A percentile compares a stretch with the other conserved stretches of the same genome.
phyloP scores from a whole-genome alignment of 2,329 filamentous ascomycete genomes.

The Colletotrichum eleusines region DNA sequence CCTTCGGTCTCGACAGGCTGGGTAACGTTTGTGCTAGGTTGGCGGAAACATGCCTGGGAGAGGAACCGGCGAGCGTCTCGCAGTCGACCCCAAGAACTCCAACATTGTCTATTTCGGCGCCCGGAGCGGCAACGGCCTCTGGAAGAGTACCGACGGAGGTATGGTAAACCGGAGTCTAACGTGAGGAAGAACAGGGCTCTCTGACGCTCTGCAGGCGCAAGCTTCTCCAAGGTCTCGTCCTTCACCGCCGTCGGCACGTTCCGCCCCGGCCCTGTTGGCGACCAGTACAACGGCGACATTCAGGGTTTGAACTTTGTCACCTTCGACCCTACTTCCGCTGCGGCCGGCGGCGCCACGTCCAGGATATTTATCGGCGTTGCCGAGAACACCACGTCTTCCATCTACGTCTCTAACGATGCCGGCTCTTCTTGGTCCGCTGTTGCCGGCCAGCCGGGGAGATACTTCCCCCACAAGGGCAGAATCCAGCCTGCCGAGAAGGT shows the following conservation, averaged over 20 bases:
- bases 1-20: not conserved
- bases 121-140: slow-evolving; percentile 69
- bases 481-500: slow-evolving; percentile 63
- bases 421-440: slow-evolving; percentile 65
- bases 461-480: slow-evolving; percentile 66
- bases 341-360: slow-evolving; percentile 61
- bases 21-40: slow-evolving; percentile 47
- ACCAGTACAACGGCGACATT: slow-evolving; percentile 57
- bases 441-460: slow-evolving; percentile 61
- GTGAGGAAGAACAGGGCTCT: slow-evolving; percentile 58
- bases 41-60: slow-evolving; percentile 73
- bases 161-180: slow-evolving; percentile 61
- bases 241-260: slow-evolving; percentile 67
- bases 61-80: slow-evolving; percentile 69
- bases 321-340: slow-evolving; percentile 65
- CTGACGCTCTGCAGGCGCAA: slow-evolving; percentile 57
- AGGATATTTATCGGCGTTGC: slow-evolving; percentile 69
- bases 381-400: slow-evolving; percentile 63
- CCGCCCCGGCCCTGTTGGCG: slow-evolving; percentile 57
- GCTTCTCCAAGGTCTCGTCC: slow-evolving; percentile 65
- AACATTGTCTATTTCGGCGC: slow-evolving; percentile 70
- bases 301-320: slow-evolving; percentile 66
- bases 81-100: slow-evolving; percentile 68
- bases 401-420: slow-evolving; percentile 67
- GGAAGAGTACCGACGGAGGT: slow-evolving; percentile 69